Conservation (phyloP, 2,329 filamentous ascomycete species). For the Penicillium sp. region DNA sequence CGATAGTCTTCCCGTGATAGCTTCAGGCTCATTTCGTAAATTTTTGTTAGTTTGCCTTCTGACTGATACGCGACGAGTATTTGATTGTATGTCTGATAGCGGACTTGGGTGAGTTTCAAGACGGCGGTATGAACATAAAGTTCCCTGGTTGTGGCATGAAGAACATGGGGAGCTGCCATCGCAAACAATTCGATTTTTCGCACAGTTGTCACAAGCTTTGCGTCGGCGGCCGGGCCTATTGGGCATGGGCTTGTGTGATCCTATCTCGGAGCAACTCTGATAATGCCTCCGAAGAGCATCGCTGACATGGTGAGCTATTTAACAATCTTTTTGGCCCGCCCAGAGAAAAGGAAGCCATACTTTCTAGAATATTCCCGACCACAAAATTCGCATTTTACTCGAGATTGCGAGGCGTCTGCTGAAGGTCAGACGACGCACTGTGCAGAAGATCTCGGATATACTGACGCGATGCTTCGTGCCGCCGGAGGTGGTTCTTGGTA, state of each 20-base stretch:
- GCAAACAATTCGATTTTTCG: conserved; percentile 7
- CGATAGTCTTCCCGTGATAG: background rate
- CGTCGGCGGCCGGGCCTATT: conserved; percentile 12
- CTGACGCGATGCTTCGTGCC: conserved; percentile 18
- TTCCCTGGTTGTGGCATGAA: background rate
- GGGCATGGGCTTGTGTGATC: background rate
- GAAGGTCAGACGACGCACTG: background rate
- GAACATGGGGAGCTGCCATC: conserved; percentile 4
- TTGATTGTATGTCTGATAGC: background rate
- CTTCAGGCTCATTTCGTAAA: background rate
- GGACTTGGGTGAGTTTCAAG: background rate
- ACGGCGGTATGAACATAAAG: conserved; percentile 8
- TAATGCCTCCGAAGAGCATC: conserved; percentile 19
- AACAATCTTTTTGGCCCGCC: no score
- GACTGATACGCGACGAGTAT: background rate
- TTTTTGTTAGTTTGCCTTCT: background rate
- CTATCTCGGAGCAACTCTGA: conserved; percentile 10
- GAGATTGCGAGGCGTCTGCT: conserved; percentile 7
- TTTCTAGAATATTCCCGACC: conserved; percentile 15
- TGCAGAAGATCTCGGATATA: background rate
- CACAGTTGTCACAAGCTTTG: conserved; percentile 16
- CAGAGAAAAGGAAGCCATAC: conserved; percentile 3
- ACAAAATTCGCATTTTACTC: conserved; percentile 15
- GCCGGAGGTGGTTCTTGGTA: background rate
- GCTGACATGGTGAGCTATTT: background rate